Evolutionary conservation across 805 yeast species (phyloP), one percentile per base, ranked within the genome.

Genomic region (Yamadazyma kitorensis): DNA sequence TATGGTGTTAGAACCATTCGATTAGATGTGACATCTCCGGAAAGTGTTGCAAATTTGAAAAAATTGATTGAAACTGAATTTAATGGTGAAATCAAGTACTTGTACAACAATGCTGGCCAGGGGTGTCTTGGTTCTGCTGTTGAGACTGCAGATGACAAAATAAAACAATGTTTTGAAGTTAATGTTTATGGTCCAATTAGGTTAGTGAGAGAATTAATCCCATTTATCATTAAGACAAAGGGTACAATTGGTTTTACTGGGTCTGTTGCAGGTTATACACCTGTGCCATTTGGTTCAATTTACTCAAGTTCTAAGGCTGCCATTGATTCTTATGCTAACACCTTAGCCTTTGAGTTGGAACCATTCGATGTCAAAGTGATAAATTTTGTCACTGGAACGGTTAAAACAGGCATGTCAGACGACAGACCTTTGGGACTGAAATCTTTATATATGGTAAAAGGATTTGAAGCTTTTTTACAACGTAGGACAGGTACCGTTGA

Each of bases 31-130:
- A 52, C 80, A 0, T 62, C 73, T 6, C 30, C 52, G 2, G 73
- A 69, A 19, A 73, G 76, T 22, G 74, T 80, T 25, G 16, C 44
- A 6, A 43, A 57, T 13, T 66, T 76, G 18, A 71, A 69, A 36
- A 48, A 64, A n/a, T 56, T 57, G 15, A 61, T 81, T n/a, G 33
- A 42, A 0, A 43, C 47, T 2, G 61, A 69, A 24, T 61, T 69
- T 6, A 74, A 68, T 20, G 72, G 70, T 1, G 27, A 33, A 29
- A 52, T 82, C 36, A 86, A 83, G 47, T 43, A 79, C 4, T 53
- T 83, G 31, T 82, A 68, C 58, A 83, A 83, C 55, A 83, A 83
- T 53, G 93, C 93, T 1, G 87, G 87, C n/a, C 78, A 72, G 44
- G 71, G 85, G 14, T 82, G 87, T 45, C 72, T 82, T 0, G 65